These are phyloP conservation scores for Prunus salicina DNA, from an alignment of 306 rosid species.

Conservation along the genomic window DNA sequence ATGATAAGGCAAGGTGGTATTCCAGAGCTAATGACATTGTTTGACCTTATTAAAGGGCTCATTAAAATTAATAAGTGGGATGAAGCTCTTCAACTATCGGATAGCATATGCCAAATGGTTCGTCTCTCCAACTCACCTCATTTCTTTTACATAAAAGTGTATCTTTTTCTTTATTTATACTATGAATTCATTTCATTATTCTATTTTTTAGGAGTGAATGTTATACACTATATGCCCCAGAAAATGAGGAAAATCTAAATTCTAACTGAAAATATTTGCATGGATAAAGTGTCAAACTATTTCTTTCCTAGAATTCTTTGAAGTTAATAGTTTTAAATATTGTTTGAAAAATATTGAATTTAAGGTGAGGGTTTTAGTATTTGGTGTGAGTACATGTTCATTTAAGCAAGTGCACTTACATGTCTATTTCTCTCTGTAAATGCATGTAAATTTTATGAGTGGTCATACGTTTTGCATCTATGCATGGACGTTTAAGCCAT, in stretches of 20 bases:
- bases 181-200: neutral
- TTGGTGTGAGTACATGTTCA: neutral
- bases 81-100: constrained; percentile 70
- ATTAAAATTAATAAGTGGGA: constrained; percentile 58
- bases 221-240: neutral
- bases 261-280: neutral
- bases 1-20: constrained; percentile 55
- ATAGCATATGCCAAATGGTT: constrained; percentile 82
- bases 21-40: constrained; percentile 67
- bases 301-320: neutral
- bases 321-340: neutral
- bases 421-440: neutral
- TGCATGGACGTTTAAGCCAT: neutral
- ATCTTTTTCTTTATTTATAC: neutral
- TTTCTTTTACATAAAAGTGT: constrained; percentile 3
- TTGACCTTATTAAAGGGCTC: constrained; percentile 74
- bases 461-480: neutral
- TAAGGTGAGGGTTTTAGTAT: neutral
- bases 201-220: neutral
- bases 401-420: neutral
- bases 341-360: neutral
- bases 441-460: neutral
- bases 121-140: constrained; percentile 34
- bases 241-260: neutral
- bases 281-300: neutral